Evolutionary conservation across 129 eudicot species (phyloP).

Genomic region (Dittrichia graveolens): DNA sequence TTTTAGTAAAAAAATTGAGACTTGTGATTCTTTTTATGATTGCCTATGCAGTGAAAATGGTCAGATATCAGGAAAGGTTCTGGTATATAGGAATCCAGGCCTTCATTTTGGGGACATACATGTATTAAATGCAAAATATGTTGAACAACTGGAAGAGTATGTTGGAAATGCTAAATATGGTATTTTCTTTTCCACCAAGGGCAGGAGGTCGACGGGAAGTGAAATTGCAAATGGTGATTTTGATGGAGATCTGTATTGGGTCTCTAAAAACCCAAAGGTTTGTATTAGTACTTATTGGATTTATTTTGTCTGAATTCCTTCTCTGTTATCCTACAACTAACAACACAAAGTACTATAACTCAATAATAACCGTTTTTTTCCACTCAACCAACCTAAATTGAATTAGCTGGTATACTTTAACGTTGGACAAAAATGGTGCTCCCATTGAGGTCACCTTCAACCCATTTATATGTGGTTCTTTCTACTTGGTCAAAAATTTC

Average conservation of each 20-base stretch:
- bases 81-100: slow-evolving; percentile 87
- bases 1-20: slow-evolving; percentile 16
- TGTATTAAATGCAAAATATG: slow-evolving; percentile 55
- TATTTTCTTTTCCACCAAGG: slow-evolving; percentile 77
- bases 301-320: neutral
- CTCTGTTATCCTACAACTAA: neutral
- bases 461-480: neutral
- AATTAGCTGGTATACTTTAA: no score
- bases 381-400: no score
- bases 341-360: no score
- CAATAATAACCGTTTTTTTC: no score
- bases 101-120: slow-evolving; percentile 83
- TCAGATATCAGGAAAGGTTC: slow-evolving; percentile 64
- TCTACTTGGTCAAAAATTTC: neutral
- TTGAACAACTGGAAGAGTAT: slow-evolving; percentile 50
- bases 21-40: slow-evolving; percentile 17
- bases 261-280: slow-evolving; percentile 63
- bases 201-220: slow-evolving; percentile 62
- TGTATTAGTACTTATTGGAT: slow-evolving; percentile 3
- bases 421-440: no score
- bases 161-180: slow-evolving; percentile 84
- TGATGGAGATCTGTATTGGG: slow-evolving; percentile 93
- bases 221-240: slow-evolving; percentile 88
- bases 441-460: neutral
- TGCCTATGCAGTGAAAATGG: slow-evolving; percentile 63